Conservation (phyloP, 371 early-diverging fungal genomes). For the Nematocida minor region DNA sequence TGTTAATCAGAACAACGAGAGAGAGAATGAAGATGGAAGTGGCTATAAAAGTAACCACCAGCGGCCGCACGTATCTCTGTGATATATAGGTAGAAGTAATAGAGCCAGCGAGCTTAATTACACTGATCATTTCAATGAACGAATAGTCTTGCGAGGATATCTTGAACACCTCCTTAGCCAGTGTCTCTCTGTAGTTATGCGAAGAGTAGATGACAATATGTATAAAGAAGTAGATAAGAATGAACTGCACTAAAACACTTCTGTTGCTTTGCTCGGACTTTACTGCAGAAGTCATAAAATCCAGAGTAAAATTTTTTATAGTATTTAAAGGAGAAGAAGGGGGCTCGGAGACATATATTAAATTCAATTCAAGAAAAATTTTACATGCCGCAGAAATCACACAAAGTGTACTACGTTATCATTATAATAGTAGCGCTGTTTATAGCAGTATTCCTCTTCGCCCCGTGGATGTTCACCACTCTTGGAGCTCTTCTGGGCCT, state of each 20-base stretch:
- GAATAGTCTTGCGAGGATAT: conserved; percentile 19
- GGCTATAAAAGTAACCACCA: neutral
- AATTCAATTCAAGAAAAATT: neutral
- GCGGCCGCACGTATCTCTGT: conserved; percentile 17
- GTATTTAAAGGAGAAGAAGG: neutral
- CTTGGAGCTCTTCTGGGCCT: neutral
- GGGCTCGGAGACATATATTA: neutral
- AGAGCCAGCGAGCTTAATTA: conserved; percentile 26
- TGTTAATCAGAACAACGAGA: conserved; percentile 5
- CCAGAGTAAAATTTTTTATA: conserved; percentile 7
- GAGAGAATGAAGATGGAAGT: neutral
- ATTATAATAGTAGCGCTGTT: neutral
- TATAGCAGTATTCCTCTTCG: neutral
- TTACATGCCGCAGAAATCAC: too few species aligned
- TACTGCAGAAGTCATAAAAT: neutral
- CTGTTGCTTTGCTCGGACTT: neutral
- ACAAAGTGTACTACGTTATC: too few species aligned
- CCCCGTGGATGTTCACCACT: neutral
- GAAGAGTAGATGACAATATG: conserved; percentile 46
- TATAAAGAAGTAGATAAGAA: conserved; percentile 40
- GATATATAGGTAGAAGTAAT: conserved; percentile 9
- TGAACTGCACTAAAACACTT: neutral
- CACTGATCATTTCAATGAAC: conserved; percentile 33
- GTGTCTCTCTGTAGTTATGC: conserved; percentile 35
- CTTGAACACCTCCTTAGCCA: conserved; percentile 18